phyloP scores from a whole-genome alignment of 2,329 filamentous ascomycete genomes.

The Xylaria hypoxylon region DNA sequence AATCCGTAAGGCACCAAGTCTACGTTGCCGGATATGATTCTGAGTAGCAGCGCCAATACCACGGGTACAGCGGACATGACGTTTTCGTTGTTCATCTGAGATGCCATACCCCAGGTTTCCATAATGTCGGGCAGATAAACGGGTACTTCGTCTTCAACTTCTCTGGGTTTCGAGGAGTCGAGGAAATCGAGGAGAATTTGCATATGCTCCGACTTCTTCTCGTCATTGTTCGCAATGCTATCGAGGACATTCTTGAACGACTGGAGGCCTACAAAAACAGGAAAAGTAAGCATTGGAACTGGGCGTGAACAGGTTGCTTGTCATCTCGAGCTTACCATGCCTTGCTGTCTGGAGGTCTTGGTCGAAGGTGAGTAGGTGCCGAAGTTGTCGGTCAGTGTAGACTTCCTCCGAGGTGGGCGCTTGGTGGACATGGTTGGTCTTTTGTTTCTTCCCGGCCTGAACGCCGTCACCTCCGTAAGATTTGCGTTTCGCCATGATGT shows the following conservation, averaged over 20 bases:
- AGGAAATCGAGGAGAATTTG: constrained; percentile 78
- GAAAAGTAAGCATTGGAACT: constrained; percentile 16
- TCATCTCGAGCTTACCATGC: constrained; percentile 63
- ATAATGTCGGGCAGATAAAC: constrained; percentile 82
- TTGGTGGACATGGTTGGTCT: constrained; percentile 63
- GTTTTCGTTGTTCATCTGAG: constrained; percentile 81
- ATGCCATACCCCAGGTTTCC: constrained; percentile 88
- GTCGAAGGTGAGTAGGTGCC: constrained; percentile 75
- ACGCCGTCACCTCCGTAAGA: constrained; percentile 48
- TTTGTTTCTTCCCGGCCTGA: constrained; percentile 66
- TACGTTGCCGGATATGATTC: constrained; percentile 77
- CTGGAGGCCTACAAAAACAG: constrained; percentile 65
- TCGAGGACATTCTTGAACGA: constrained; percentile 80
- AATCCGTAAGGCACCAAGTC: constrained; percentile 81
- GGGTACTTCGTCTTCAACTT: constrained; percentile 66
- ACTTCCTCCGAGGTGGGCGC: constrained; percentile 71
- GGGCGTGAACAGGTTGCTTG: not conserved
- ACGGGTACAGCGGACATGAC: constrained; percentile 84
- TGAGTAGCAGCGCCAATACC: constrained; percentile 83
- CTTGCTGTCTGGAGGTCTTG: constrained; percentile 75
- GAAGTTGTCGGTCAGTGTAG: constrained; percentile 73
- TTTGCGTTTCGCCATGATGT: constrained; percentile 49
- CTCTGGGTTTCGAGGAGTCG: constrained; percentile 63
- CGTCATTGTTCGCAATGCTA: constrained; percentile 65
- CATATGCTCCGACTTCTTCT: constrained; percentile 61